Base-by-base conservation (phyloP, 106 monocot genomes). In the Apostasia ramifera region DNA sequence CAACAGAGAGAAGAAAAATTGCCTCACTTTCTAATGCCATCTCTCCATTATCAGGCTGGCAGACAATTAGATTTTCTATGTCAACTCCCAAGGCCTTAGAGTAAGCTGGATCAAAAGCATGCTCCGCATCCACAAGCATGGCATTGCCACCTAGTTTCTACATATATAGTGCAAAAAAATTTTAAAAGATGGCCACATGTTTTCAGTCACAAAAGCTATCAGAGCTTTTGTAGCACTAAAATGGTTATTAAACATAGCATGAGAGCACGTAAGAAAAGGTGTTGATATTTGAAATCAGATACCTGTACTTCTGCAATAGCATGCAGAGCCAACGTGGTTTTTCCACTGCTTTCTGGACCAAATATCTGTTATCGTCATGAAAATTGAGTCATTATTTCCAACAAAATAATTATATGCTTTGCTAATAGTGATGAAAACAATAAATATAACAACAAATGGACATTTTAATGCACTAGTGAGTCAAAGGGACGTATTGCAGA, bases 281-380 rank as follows among this genome's bases (percentile, higher is more conserved):
- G 7, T 10, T 6, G 7, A 57, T 57, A 13, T 44, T n/a, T 15
- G 4, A 60, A 59, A 61, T 61, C 9, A 52, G 62, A 44, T 40
- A 97, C 95, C 95, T 97, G 95, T 61, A 97, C 79, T 89, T 97
- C 92, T 52, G 95, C 95, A 77, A 97, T 97, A 47, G 95, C 95
- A 89, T 97, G 95, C 61, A 97, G 80, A 63, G 95, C 95, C 75
- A 97, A 37, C 42, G 95, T 97, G 40, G 95, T 97, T 70, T 97
- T 97, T 73, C 95, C 95, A 77, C 92, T 92, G 70, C 95, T 97
- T 73, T 97, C 95, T 45, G 95, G 95, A 38, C 95, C 95, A 87
- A 62, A 97, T 74, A 97, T 87, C 95, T 97, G 71, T 61, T 49
- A 26, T 26, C 26, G 26, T 26, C 26, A 26, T 26, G 26, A 26